Evolutionary conservation across 257 asterid species (phyloP).

Genomic region (Cordia subcordata): DNA sequence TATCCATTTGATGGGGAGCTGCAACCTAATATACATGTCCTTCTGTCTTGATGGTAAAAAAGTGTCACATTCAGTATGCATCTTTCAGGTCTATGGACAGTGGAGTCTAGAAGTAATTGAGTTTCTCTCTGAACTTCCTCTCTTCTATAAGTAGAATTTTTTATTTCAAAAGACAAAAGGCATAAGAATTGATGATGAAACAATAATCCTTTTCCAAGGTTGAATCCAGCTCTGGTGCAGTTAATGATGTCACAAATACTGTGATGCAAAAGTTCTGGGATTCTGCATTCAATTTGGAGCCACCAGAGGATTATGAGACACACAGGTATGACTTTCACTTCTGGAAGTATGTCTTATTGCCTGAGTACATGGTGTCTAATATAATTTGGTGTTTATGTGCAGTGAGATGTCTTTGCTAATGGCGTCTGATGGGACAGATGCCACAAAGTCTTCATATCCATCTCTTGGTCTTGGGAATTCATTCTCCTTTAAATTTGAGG

Average conservation of each 20-base stretch:
- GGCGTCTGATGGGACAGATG: constrained; percentile 57
- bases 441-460: constrained; percentile 61
- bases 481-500: constrained; percentile 76
- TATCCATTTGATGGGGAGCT: too few species aligned
- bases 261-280: constrained; percentile 99
- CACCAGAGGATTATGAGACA: constrained; percentile 77
- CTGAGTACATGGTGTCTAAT: too few species aligned
- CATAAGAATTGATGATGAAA: not conserved
- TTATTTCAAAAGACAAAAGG: not conserved
- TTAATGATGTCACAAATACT: constrained; percentile 65
- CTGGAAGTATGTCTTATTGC: constrained; percentile 4
- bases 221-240: constrained; percentile 71
- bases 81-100: too few species aligned
- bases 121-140: not conserved
- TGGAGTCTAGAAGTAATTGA: not conserved
- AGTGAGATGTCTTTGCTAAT: constrained; percentile 80
- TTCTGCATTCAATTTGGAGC: constrained; percentile 81
- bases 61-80: too few species aligned
- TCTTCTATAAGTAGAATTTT: not conserved
- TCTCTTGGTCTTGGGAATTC: constrained; percentile 73
- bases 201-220: constrained; percentile 38
- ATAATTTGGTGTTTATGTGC: constrained; percentile 20
- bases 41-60: too few species aligned
- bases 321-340: constrained; percentile 39
- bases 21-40: too few species aligned